Base-by-base conservation (phyloP, 768 basidiomycete genomes). In the Leccinum fibrillosum region DNA sequence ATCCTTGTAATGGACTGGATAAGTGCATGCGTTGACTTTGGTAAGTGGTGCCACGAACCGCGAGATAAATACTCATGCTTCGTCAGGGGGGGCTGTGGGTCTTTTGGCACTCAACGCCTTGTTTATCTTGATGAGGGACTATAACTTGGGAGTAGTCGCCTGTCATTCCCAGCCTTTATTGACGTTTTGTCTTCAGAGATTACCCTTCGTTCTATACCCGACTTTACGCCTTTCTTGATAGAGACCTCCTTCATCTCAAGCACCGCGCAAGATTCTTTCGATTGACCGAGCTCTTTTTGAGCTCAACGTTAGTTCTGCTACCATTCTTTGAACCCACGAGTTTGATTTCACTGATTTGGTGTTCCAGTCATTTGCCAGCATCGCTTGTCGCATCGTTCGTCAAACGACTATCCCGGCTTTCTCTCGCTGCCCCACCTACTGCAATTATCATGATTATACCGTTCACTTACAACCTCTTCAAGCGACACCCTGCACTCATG, bases 231-330 rank as follows among this genome's bases (percentile, higher is more conserved):
- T 90, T 98, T 70, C 82, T 98, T 19, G 90, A 96, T 69, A 81
- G 88, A 10, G 85, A 94, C 19, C 82, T 97, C 4, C 81, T 99
- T 7, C 96, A 98, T 66, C 82, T 92, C 53, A 96, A 93, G 68
- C 89, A 97, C 69, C 85, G 97, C 12, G 90, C 96, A 1, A 84
- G 96, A 44, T 98, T 99, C 76, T 97, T 99, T 81, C 85, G 96
- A 28, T 77, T 98, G 65, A 83, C 88, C 0, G 96, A 98, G 57
- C 76, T 93, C 4, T 98, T 98, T 77, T 78, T 98, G 57, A 85
- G 89, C 56, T 98, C 96, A 3, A 90, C 92, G 94, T 97, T 60
- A 59, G 89, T 80, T 25, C 51, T 48, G 34, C n/a, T 49, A 23
- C 17, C 23, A n/a, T 53, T 56, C 39, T 11, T 48, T 32, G 48